Evolutionary conservation across 2,329 filamentous ascomycete species (phyloP).

Genomic region (Hypoxylon sp.): DNA sequence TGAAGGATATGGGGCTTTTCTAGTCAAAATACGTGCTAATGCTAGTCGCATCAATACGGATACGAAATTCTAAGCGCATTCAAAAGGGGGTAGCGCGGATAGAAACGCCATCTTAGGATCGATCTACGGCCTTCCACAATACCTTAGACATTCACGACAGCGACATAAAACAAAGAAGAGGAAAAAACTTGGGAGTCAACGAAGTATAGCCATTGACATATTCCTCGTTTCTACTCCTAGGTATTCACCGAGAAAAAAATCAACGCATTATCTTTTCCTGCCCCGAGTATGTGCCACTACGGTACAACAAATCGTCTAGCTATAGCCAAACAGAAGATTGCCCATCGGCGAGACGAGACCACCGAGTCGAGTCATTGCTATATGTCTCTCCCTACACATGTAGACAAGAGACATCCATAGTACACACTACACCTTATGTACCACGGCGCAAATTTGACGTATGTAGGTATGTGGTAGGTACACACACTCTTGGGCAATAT

Average conservation of each 20-base stretch:
- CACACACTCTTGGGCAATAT: constrained; percentile 2
- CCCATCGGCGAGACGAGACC: neutral
- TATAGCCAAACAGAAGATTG: neutral
- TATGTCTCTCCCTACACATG: neutral
- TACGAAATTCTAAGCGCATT: neutral
- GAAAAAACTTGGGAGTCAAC: too few relatives aligned
- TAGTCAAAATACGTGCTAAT: neutral
- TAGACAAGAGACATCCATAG: neutral
- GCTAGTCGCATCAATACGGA: neutral
- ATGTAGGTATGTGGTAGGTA: neutral
- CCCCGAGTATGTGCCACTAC: neutral
- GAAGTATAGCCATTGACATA: neutral
- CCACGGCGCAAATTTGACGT: neutral
- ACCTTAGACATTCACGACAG: too few relatives aligned
- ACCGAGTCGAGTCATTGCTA: neutral
- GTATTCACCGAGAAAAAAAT: constrained; percentile 8
- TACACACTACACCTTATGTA: neutral
- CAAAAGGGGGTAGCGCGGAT: neutral
- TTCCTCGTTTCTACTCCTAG: neutral
- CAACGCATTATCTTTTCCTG: constrained; percentile 3
- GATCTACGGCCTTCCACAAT: neutral
- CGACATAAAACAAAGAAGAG: neutral
- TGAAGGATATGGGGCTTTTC: neutral
- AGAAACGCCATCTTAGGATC: neutral
- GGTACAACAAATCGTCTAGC: neutral